Conservation (phyloP, 2,329 filamentous ascomycete species). For the Aspergillus caelatus region DNA sequence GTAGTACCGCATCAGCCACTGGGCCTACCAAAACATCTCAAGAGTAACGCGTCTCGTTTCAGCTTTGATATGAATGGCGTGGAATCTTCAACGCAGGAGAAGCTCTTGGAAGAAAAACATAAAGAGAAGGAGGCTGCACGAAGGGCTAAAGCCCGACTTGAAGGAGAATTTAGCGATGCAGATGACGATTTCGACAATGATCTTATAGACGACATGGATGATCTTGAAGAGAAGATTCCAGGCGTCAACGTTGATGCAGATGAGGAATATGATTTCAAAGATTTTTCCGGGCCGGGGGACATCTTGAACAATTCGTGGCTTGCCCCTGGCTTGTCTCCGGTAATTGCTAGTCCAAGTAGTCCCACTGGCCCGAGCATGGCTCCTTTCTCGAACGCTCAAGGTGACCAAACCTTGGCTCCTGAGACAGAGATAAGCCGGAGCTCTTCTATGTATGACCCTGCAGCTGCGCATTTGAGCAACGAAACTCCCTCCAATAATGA, state of each 20-base stretch:
- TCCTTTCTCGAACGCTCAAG: not conserved
- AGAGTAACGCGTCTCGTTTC: constrained; percentile 64
- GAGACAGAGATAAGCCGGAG: not conserved
- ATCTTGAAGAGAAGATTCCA: constrained; percentile 52
- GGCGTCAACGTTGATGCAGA: constrained; percentile 52
- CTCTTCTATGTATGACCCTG: not conserved
- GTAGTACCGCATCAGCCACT: constrained; percentile 32
- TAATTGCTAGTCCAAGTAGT: constrained; percentile 37
- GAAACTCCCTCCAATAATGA: not conserved
- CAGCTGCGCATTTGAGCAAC: not conserved
- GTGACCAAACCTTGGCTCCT: not conserved
- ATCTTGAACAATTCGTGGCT: constrained; percentile 36
- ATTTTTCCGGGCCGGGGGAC: constrained; percentile 29
- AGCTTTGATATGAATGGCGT: constrained; percentile 65
- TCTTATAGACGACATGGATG: constrained; percentile 46
- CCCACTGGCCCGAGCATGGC: constrained; percentile 24
- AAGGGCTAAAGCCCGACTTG: constrained; percentile 33
- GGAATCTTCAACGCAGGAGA: constrained; percentile 63
- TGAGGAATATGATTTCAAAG: constrained; percentile 40
- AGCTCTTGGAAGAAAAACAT: constrained; percentile 65
- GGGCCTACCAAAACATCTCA: constrained; percentile 50
- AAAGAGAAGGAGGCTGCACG: constrained; percentile 55
- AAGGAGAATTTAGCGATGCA: constrained; percentile 43
- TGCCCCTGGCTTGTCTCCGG: constrained; percentile 38
- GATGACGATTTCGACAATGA: constrained; percentile 51